Evolutionary conservation across 2,329 filamentous ascomycete species (phyloP).

Genomic region (Apiospora arundinis): DNA sequence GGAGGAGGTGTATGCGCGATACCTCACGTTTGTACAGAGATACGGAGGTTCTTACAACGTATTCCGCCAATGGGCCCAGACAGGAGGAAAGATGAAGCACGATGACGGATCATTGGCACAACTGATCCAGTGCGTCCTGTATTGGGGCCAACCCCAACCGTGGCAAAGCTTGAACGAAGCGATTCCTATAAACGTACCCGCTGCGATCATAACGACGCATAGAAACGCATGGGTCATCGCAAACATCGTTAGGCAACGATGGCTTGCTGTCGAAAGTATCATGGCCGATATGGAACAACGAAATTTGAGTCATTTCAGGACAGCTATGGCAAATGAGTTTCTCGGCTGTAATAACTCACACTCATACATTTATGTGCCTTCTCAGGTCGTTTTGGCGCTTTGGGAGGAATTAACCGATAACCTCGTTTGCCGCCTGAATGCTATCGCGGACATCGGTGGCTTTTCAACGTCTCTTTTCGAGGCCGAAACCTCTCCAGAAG

Average conservation of each 20-base stretch:
- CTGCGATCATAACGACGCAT: neutral
- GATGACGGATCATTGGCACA: constrained; percentile 1
- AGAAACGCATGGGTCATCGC: neutral
- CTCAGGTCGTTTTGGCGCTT: no score
- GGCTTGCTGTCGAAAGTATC: neutral
- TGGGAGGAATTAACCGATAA: neutral
- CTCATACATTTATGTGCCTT: no score
- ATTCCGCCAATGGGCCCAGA: neutral
- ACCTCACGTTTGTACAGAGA: neutral
- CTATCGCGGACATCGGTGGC: neutral
- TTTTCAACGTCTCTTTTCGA: neutral
- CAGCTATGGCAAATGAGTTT: no score
- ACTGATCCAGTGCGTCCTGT: neutral
- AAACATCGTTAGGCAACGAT: neutral
- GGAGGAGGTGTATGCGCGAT: neutral
- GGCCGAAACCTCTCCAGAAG: neutral
- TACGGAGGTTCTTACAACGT: neutral
- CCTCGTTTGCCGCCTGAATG: neutral
- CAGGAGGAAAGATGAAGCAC: neutral
- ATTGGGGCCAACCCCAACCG: neutral
- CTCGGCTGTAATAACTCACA: no score
- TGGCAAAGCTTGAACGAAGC: neutral
- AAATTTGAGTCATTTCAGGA: no score
- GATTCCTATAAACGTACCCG: neutral
- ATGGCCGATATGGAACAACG: neutral